A percentile compares a stretch with the other conserved stretches of the same genome.
These are phyloP conservation scores for Ustanciosporium gigantosporum DNA, from an alignment of 1,284 basidiomycete species.

Conservation along the genomic window DNA sequence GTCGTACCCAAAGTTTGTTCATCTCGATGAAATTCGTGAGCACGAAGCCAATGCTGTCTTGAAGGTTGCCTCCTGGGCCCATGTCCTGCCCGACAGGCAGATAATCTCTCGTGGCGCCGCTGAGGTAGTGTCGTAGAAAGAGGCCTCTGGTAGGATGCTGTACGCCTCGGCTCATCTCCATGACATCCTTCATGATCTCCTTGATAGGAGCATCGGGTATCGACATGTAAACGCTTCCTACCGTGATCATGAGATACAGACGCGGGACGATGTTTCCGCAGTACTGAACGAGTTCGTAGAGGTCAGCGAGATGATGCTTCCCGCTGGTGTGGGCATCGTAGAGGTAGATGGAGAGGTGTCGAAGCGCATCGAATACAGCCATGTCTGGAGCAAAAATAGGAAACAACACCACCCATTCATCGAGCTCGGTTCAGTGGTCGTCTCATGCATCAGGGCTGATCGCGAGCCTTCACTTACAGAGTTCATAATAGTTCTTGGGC, in stretches of 20 bases:
- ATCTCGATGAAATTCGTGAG: constrained; percentile 61
- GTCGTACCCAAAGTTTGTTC: constrained; percentile 61
- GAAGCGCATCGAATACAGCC: constrained; percentile 58
- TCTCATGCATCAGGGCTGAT: background rate
- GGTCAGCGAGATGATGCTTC: constrained; percentile 59
- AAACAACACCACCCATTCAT: no score
- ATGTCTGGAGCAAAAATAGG: constrained; percentile 40
- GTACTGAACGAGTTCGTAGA: constrained; percentile 61
- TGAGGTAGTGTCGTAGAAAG: constrained; percentile 60
- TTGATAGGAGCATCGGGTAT: constrained; percentile 60
- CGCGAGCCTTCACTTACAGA: constrained; percentile 47
- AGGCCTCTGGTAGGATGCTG: constrained; percentile 60
- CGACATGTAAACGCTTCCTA: constrained; percentile 61
- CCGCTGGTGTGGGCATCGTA: constrained; percentile 57
- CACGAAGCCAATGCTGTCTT: constrained; percentile 59
- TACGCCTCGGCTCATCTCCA: constrained; percentile 60
- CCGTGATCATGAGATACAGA: constrained; percentile 61
- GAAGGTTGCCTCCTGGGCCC: constrained; percentile 54
- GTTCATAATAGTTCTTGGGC: constrained; percentile 60
- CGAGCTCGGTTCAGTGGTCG: background rate
- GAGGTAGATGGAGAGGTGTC: constrained; percentile 58
- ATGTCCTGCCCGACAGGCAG: constrained; percentile 54
- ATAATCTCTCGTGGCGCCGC: constrained; percentile 58
- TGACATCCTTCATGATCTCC: constrained; percentile 61
- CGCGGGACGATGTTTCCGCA: constrained; percentile 60